Percentiles rank a stretch among this genome's conserved stretches.
Evolutionary conservation across 345 rosid genomes (phyloP).

Genomic region (Populus ilicifolia): DNA sequence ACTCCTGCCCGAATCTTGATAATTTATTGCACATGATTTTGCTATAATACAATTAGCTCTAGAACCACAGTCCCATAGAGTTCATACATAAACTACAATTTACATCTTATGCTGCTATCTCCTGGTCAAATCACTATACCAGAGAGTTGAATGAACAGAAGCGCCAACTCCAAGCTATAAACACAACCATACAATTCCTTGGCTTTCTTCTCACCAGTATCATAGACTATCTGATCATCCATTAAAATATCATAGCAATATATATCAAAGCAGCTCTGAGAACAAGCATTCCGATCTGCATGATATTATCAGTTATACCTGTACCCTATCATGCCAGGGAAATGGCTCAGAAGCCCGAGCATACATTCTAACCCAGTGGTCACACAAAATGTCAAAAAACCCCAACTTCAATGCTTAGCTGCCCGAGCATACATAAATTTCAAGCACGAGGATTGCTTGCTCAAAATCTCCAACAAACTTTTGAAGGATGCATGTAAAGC

Average conservation of each 20-base stretch:
- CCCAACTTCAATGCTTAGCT: neutral
- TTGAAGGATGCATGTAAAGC: neutral
- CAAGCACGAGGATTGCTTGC: constrained; percentile 4
- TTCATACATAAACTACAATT: neutral
- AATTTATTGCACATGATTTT: neutral
- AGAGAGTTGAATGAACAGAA: neutral
- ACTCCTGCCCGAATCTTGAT: neutral
- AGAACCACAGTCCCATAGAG: neutral
- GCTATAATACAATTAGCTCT: neutral
- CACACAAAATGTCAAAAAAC: constrained; percentile 6
- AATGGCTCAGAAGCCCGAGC: constrained; percentile 5
- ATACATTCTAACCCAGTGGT: neutral
- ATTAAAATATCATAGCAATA: neutral
- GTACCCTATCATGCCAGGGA: constrained; percentile 24
- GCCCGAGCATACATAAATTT: neutral
- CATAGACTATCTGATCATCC: neutral
- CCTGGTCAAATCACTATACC: neutral
- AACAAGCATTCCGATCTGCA: neutral
- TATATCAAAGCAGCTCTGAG: neutral
- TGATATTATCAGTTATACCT: constrained; percentile 3
- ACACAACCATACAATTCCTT: neutral
- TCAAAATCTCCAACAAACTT: constrained; percentile 4
- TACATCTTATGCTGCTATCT: neutral
- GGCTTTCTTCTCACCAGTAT: neutral
- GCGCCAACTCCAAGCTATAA: neutral